Evolutionary conservation across 2,329 filamentous ascomycete genomes (phyloP).

Genomic region (Dactylellina sp.): DNA sequence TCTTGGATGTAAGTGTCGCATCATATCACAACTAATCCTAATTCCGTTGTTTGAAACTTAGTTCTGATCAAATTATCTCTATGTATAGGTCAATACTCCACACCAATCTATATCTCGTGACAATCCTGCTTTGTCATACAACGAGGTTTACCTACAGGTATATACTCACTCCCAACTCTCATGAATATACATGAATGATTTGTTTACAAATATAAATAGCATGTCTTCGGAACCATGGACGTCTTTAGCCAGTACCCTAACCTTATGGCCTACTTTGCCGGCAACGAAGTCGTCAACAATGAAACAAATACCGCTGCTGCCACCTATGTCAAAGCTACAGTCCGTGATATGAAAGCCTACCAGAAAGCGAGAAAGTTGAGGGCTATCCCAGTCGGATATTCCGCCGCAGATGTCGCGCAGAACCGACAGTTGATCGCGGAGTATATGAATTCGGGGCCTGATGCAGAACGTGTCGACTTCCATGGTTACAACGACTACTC

Average conservation of each 20-base stretch:
- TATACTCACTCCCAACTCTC: background rate
- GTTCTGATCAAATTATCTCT: background rate
- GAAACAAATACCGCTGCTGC: slow-evolving; percentile 74
- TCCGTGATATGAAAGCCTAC: slow-evolving; percentile 80
- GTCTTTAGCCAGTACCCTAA: slow-evolving; percentile 85
- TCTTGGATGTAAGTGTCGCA: slow-evolving; percentile 86
- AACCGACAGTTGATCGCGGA: slow-evolving; percentile 88
- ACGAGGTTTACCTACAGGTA: slow-evolving; percentile 81
- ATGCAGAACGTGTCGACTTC: slow-evolving; percentile 82
- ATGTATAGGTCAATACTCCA: slow-evolving; percentile 65
- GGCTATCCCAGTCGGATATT: slow-evolving; percentile 79
- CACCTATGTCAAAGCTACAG: slow-evolving; percentile 81
- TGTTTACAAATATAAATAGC: slow-evolving; percentile 26
- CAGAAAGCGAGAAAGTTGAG: slow-evolving; percentile 73
- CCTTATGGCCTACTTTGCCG: slow-evolving; percentile 86
- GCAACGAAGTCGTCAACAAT: slow-evolving; percentile 83
- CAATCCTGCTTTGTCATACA: slow-evolving; percentile 81
- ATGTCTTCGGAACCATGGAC: slow-evolving; percentile 88
- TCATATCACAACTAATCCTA: background rate
- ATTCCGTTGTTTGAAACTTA: background rate
- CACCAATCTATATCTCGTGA: slow-evolving; percentile 86
- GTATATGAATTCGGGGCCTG: slow-evolving; percentile 93
- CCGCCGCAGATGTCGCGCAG: slow-evolving; percentile 80
- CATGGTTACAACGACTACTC: slow-evolving; percentile 86
- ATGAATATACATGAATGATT: background rate